Percentiles rank a stretch among this genome's conserved stretches.
phyloP scores from a whole-genome alignment of 768 basidiomycete species.

The Ramaria sp. region DNA sequence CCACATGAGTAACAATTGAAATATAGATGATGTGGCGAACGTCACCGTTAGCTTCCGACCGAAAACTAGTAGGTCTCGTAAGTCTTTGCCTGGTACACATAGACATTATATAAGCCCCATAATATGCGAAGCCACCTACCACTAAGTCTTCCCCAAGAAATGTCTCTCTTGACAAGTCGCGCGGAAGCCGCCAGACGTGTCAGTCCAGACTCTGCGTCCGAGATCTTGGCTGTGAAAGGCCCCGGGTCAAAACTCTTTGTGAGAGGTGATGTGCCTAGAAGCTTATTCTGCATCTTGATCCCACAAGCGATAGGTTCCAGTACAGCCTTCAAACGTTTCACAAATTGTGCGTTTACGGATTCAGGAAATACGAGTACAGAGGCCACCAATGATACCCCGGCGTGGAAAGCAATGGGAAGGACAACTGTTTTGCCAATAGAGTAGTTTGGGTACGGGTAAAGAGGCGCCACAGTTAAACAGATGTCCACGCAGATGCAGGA shows the following conservation, averaged over 20 bases:
- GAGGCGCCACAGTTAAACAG: constrained; percentile 39
- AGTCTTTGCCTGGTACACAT: constrained; percentile 25
- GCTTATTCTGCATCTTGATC: constrained; percentile 34
- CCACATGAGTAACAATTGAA: constrained; percentile 25
- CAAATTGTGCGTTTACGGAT: constrained; percentile 51
- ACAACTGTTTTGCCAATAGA: constrained; percentile 38
- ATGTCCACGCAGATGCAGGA: constrained; percentile 57
- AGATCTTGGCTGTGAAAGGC: constrained; percentile 21
- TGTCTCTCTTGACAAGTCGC: constrained; percentile 45
- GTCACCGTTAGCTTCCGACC: constrained; percentile 24
- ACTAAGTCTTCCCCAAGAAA: constrained; percentile 49
- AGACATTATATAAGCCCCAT: background rate
- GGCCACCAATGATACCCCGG: constrained; percentile 39
- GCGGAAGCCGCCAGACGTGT: constrained; percentile 40
- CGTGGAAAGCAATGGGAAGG: constrained; percentile 50
- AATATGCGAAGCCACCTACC: constrained; percentile 22
- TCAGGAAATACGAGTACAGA: constrained; percentile 53
- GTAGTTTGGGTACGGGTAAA: constrained; percentile 63
- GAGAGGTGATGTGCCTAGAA: constrained; percentile 34
- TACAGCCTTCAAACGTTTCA: constrained; percentile 35
- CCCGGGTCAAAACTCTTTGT: constrained; percentile 29
- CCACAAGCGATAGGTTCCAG: constrained; percentile 37
- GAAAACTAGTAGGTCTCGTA: constrained; percentile 36
- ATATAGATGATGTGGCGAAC: background rate
- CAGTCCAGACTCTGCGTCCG: constrained; percentile 37